Evolutionary conservation across 2,329 filamentous ascomycete species (phyloP).

Genomic region (Ceratocystis lukuohia): DNA sequence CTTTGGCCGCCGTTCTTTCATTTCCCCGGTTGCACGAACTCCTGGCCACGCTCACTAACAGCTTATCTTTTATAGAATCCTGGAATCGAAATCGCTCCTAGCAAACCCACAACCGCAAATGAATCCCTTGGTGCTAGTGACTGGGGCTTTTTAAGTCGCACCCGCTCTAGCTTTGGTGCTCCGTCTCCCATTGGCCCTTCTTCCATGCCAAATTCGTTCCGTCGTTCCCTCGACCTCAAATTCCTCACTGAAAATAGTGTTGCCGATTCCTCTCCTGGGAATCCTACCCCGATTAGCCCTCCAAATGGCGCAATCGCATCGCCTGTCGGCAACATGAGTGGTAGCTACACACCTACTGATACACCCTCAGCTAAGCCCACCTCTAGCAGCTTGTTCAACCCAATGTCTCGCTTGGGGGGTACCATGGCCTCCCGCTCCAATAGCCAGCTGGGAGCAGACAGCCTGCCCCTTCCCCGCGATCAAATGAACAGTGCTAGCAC

Average conservation of each 20-base stretch:
- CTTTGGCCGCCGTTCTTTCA: not conserved
- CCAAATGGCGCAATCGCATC: conserved; percentile 17
- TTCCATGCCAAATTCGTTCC: conserved; percentile 27
- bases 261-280: conserved; percentile 8
- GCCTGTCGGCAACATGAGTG: conserved; percentile 14
- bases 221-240: conserved; percentile 45
- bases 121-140: conserved; percentile 26
- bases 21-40: not conserved
- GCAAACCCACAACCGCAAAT: conserved; percentile 28
- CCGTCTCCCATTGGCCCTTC: conserved; percentile 15
- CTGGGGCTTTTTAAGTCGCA: conserved; percentile 21
- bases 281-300: conserved; percentile 17
- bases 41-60: conserved; percentile 2
- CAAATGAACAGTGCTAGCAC: not conserved
- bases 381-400: conserved; percentile 12
- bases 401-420: conserved; percentile 14
- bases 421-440: conserved; percentile 13
- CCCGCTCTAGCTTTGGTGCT: conserved; percentile 13
- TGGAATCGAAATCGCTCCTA: conserved; percentile 26
- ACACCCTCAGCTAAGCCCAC: not conserved
- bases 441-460: conserved; percentile 14
- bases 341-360: conserved; percentile 11
- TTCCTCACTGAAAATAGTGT: conserved; percentile 34
- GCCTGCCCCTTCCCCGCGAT: conserved; percentile 10
- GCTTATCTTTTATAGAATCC: not conserved